Base-by-base conservation (phyloP, 805 yeast species). In the Kazachstania kunashirensis region DNA sequence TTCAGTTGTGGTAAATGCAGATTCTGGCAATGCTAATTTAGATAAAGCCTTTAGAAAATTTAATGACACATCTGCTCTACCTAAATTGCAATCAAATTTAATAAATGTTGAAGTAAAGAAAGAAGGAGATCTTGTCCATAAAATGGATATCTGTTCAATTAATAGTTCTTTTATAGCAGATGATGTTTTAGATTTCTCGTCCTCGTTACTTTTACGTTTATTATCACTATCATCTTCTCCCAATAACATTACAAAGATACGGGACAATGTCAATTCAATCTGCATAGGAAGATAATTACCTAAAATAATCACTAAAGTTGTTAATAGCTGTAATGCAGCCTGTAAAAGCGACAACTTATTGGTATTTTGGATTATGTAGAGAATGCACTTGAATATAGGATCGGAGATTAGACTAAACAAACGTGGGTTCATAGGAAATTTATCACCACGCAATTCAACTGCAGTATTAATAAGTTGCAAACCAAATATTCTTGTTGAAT, bases 21-120 rank as follows among this genome's bases (percentile, higher is more conserved):
- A 73, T 52, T 86, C 95, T 0, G 97, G 94, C 30, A 84, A 70
- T 0, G 96, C 79, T 23, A 86, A 64, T 35, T 80, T 73, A 37
- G 94, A 77, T 37, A 92, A 66, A 31, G 80, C 73, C 31, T 80
- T 80, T 29, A 92, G 56, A 19, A 84, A 62, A 26, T 75, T 72
- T 16, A 71, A 70, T 12, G 89, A 70, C 38, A 94, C 61, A 54
- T 92, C 96, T 2, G 79, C 70, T 46, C 89, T 75, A 42, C 85
- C 94, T 45, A 85, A 77, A 52, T 85, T 89, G 59, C 97, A 89
- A 57, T 92, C 98, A 55, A 77, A 92, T 39, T 78, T 79, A 38
- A 83, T 77, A 55, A 83, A 92, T 24, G 88, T 57, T 30, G 76
- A 72, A 11, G 85, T 73, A 56, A 86, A 85, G 39, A 84, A 78